A percentile compares a stretch with the other conserved stretches of the same genome.
Evolutionary conservation across 495 filamentous ascomycete genomes (phyloP).

Genomic region (Penicillium ucsense): DNA sequence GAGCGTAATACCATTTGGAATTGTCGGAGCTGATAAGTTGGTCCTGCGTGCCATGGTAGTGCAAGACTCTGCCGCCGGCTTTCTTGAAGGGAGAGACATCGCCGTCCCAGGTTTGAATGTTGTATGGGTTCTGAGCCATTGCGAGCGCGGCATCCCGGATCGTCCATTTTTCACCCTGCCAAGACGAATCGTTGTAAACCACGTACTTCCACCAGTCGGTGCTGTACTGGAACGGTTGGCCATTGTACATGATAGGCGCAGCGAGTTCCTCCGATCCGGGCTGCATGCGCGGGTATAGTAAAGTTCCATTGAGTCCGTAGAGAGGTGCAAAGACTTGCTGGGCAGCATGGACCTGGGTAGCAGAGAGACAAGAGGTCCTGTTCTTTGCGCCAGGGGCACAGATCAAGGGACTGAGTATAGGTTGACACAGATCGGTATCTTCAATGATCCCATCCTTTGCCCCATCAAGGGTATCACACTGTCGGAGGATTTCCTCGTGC

Average conservation of each 20-base stretch:
- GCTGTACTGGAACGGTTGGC: constrained; percentile 30
- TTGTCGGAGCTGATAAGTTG: constrained; percentile 33
- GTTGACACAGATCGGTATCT: constrained; percentile 47
- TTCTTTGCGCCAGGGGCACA: constrained; percentile 30
- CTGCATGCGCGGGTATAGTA: constrained; percentile 47
- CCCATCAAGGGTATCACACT: constrained; percentile 59
- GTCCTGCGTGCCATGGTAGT: constrained; percentile 42
- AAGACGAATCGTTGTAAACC: constrained; percentile 41
- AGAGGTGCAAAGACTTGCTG: constrained; percentile 46
- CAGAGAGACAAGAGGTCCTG: constrained; percentile 42
- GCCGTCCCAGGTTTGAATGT: constrained; percentile 41
- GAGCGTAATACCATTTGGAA: constrained; percentile 35
- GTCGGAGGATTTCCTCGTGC: constrained; percentile 47
- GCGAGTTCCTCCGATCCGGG: constrained; percentile 31
- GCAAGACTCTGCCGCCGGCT: constrained; percentile 40
- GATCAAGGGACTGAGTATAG: constrained; percentile 41
- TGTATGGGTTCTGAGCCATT: constrained; percentile 33
- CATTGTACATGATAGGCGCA: constrained; percentile 25
- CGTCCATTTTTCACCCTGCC: constrained; percentile 32
- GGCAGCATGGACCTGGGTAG: constrained; percentile 45
- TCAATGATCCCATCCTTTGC: constrained; percentile 56
- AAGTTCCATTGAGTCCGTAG: constrained; percentile 37
- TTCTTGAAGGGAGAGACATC: constrained; percentile 34
- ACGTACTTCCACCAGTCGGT: constrained; percentile 45
- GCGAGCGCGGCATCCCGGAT: constrained; percentile 29